Conservation (phyloP, 441 rosid genomes). For the Pelargonium fulgidum region DNA sequence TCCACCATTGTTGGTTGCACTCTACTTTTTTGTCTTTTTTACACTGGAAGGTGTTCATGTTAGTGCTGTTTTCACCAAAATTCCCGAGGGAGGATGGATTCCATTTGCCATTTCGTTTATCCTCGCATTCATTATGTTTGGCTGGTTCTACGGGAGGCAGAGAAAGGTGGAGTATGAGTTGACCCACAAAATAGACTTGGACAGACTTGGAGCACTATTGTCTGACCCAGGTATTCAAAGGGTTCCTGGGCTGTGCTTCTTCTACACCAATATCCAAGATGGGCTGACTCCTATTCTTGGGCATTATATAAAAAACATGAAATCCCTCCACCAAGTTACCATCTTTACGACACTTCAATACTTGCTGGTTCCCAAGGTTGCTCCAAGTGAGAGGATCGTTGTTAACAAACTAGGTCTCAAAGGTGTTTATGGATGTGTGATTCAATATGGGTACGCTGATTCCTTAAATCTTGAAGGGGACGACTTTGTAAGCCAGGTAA, state of each 20-base stretch:
- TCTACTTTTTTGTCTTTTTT: conserved; percentile 43
- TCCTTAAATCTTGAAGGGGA: conserved; percentile 44
- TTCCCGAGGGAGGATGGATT: conserved; percentile 64
- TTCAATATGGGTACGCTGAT: conserved; percentile 58
- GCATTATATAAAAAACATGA: conserved; percentile 52
- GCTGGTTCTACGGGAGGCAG: conserved; percentile 66
- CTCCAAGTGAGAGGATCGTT: conserved; percentile 38
- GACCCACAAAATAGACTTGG: conserved; percentile 40
- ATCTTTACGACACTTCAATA: conserved; percentile 48
- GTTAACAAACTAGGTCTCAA: conserved; percentile 31
- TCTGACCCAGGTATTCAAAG: conserved; percentile 46
- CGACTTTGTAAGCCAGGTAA: conserved; percentile 44
- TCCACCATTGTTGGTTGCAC: conserved; percentile 29
- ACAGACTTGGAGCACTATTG: conserved; percentile 33
- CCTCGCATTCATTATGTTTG: conserved; percentile 58
- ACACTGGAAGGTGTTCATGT: conserved; percentile 61
- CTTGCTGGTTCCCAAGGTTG: conserved; percentile 51
- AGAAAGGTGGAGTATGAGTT: conserved; percentile 55
- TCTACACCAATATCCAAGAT: conserved; percentile 57
- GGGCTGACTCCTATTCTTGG: conserved; percentile 58
- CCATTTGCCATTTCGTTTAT: conserved; percentile 57
- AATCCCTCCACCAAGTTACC: conserved; percentile 52
- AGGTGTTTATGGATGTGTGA: conserved; percentile 48
- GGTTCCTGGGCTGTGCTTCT: conserved; percentile 60
- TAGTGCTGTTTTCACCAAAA: conserved; percentile 53